Percentiles rank a stretch among this genome's conserved stretches.
phyloP scores from a whole-genome alignment of 2,329 filamentous ascomycete species.

The Aurifilum marmelostoma region DNA sequence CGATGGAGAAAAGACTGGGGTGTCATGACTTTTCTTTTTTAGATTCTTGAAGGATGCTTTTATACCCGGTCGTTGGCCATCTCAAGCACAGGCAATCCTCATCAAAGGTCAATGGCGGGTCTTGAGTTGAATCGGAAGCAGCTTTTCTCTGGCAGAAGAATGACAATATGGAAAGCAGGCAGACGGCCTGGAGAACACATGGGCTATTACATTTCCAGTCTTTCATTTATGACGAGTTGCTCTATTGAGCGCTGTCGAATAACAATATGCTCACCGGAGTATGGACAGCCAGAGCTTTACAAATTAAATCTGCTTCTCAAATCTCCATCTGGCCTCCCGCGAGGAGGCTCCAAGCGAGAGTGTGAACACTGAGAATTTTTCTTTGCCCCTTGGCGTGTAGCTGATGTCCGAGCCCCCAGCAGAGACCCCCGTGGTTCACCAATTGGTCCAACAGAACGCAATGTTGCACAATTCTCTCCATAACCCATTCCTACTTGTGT shows the following conservation, averaged over 20 bases:
- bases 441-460: neutral
- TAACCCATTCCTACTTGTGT: neutral
- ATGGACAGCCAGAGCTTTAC: conserved; percentile 10
- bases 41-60: conserved; percentile 19
- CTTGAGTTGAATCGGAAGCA: conserved; percentile 1
- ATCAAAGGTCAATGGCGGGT: conserved; percentile 9
- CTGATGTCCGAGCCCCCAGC: neutral
- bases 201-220: conserved; percentile 33
- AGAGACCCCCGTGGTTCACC: neutral
- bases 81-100: neutral
- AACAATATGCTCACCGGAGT: neutral
- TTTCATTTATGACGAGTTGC: conserved; percentile 28
- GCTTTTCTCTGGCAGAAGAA: conserved; percentile 6
- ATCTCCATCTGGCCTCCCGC: neutral
- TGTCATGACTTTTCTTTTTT: neutral
- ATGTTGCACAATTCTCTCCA: neutral
- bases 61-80: conserved; percentile 20
- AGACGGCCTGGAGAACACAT: conserved; percentile 24
- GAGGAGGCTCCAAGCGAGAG: rapidly evolving
- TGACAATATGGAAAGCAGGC: neutral
- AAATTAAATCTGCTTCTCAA: conserved; percentile 22
- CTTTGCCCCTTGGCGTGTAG: neutral
- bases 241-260: neutral
- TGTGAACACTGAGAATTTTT: neutral
- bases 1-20: conserved; percentile 5